These are phyloP conservation scores for Mycena polygramma DNA, from an alignment of 768 basidiomycete species.

Conservation along the genomic window DNA sequence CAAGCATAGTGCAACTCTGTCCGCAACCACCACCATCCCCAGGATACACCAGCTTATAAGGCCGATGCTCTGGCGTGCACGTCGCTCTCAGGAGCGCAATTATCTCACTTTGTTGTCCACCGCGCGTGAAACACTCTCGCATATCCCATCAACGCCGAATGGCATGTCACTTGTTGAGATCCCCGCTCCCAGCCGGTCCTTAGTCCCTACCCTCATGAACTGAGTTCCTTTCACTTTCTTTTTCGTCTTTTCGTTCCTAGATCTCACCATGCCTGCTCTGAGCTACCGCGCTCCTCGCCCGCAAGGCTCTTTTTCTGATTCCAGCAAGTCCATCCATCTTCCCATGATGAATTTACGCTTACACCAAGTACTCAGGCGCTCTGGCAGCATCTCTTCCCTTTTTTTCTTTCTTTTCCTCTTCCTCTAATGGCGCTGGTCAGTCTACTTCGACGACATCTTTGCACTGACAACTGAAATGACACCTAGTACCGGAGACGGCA, in stretches of 20 bases:
- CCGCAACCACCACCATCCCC: no score
- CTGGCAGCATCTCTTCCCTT: conserved; percentile 33
- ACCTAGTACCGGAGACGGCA: conserved; percentile 20
- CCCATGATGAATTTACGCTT: background rate
- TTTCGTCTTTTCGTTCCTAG: conserved; percentile 3
- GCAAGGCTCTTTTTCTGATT: conserved; percentile 27
- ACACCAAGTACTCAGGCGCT: conserved; percentile 20
- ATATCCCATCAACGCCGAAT: conserved; percentile 1
- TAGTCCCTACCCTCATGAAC: conserved; percentile 33
- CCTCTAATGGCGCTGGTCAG: conserved; percentile 11
- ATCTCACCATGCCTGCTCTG: conserved; percentile 29
- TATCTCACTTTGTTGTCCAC: no score
- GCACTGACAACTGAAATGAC: conserved; percentile 20
- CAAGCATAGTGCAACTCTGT: no score
- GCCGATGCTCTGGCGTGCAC: no score
- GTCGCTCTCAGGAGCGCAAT: no score
- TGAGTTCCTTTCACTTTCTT: conserved; percentile 7
- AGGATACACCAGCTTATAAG: no score
- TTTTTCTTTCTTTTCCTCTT: conserved; percentile 19
- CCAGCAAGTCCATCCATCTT: conserved; percentile 6
- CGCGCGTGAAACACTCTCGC: no score
- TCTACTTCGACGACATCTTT: background rate
- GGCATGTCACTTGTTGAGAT: conserved; percentile 13
- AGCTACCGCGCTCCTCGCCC: conserved; percentile 12
- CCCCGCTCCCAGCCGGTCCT: conserved; percentile 1